These are phyloP conservation scores for Fusarium acutatum DNA, from an alignment of 2,329 filamentous ascomycete species.

Conservation along the genomic window DNA sequence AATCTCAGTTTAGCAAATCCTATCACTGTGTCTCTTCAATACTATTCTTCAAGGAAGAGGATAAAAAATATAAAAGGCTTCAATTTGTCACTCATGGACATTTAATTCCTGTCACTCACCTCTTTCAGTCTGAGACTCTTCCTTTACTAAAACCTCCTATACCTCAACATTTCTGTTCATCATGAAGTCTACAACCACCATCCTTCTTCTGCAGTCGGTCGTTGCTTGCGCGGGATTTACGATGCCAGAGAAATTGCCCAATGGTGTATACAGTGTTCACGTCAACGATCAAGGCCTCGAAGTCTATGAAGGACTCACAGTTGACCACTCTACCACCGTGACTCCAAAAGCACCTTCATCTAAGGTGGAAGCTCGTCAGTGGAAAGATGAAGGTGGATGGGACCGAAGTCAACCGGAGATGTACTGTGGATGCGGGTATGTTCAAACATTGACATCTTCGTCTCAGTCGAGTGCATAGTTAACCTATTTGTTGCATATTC, in stretches of 20 bases:
- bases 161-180: not conserved
- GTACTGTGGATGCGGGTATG: not conserved
- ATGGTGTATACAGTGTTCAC: not conserved
- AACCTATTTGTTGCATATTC: not conserved
- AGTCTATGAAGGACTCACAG: not conserved
- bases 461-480: not conserved
- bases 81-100: not conserved
- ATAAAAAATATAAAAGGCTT: not conserved
- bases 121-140: not conserved
- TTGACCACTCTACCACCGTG: not conserved
- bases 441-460: not conserved
- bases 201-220: not conserved
- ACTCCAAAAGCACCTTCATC: not conserved
- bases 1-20: rapidly evolving
- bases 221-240: not conserved
- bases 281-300: not conserved
- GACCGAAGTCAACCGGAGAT: not conserved
- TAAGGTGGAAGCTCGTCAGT: not conserved
- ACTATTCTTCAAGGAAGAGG: not conserved
- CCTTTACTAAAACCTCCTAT: no score
- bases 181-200: not conserved
- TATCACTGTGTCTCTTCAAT: not conserved
- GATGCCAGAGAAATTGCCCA: not conserved
- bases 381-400: not conserved
- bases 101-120: not conserved